phyloP scores from a whole-genome alignment of 495 filamentous ascomycete species.

The Talaromyces wortmannii region DNA sequence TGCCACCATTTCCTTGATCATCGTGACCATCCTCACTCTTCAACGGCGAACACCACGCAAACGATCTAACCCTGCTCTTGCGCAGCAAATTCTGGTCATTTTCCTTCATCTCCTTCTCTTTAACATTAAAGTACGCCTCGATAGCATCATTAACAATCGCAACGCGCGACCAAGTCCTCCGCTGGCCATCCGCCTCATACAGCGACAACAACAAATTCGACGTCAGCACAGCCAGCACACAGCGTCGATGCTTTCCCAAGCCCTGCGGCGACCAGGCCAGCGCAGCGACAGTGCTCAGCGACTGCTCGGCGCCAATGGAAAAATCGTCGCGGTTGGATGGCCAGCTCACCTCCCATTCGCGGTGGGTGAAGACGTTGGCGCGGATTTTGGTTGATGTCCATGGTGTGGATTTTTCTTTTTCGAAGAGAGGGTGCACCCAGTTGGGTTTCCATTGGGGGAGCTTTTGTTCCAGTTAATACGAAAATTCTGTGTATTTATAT shows the following conservation, averaged over 20 bases:
- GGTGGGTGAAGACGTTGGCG: conserved; percentile 43
- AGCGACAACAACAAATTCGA: conserved; percentile 47
- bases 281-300: conserved; percentile 39
- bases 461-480: neutral
- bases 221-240: conserved; percentile 51
- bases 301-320: conserved; percentile 60
- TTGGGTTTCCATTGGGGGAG: conserved; percentile 6
- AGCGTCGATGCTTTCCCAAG: conserved; percentile 49
- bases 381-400: conserved; percentile 38
- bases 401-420: conserved; percentile 5
- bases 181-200: conserved; percentile 31
- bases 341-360: conserved; percentile 44
- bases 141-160: conserved; percentile 33
- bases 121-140: conserved; percentile 10
- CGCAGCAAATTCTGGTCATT: conserved; percentile 6
- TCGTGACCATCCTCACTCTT: conserved; percentile 11
- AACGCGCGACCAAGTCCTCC: conserved; percentile 37
- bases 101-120: neutral
- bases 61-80: conserved; percentile 29
- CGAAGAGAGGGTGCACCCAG: conserved; percentile 2
- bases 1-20: neutral
- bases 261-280: conserved; percentile 58
- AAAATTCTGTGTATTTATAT: neutral
- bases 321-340: conserved; percentile 40
- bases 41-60: conserved; percentile 33